These are phyloP conservation scores for Erodium chrysanthum DNA, from an alignment of 441 rosid species.

Conservation along the genomic window DNA sequence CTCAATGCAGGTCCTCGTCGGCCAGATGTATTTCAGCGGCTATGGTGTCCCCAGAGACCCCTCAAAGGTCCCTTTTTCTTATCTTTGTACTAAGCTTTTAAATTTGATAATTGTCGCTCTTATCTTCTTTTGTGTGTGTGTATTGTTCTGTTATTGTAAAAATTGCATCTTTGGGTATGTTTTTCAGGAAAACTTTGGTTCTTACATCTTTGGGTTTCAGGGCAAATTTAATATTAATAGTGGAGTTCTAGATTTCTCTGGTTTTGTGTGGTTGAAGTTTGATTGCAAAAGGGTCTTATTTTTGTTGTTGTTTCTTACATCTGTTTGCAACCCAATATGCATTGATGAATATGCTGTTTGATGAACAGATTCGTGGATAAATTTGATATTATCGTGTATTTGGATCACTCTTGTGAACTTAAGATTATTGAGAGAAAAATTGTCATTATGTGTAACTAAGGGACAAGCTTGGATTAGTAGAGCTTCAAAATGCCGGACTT, in stretches of 20 bases:
- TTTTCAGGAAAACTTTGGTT: too few relatives aligned
- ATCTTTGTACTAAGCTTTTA: neutral
- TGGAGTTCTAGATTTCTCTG: neutral
- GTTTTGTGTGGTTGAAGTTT: neutral
- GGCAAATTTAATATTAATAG: too few relatives aligned
- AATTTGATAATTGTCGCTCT: neutral
- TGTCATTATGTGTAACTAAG: conserved; percentile 26
- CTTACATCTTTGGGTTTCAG: neutral
- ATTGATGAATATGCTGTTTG: too few relatives aligned
- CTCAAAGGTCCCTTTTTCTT: conserved; percentile 37
- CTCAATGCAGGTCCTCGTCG: conserved; percentile 74
- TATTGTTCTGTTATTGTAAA: neutral
- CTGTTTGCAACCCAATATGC: too few relatives aligned
- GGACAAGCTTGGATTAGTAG: conserved; percentile 59
- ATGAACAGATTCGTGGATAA: neutral
- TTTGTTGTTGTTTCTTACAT: neutral
- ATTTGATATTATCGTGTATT: neutral
- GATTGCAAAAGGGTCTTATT: neutral
- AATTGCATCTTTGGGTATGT: neutral
- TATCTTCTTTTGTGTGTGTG: neutral
- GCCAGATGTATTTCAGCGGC: conserved; percentile 77
- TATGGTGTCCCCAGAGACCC: conserved; percentile 68
- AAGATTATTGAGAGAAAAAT: neutral
- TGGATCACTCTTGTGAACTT: too few relatives aligned
- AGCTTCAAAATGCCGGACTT: conserved; percentile 54